These are phyloP conservation scores for Penicillium roqueforti DNA, from an alignment of 495 filamentous ascomycete genomes.

Conservation along the genomic window DNA sequence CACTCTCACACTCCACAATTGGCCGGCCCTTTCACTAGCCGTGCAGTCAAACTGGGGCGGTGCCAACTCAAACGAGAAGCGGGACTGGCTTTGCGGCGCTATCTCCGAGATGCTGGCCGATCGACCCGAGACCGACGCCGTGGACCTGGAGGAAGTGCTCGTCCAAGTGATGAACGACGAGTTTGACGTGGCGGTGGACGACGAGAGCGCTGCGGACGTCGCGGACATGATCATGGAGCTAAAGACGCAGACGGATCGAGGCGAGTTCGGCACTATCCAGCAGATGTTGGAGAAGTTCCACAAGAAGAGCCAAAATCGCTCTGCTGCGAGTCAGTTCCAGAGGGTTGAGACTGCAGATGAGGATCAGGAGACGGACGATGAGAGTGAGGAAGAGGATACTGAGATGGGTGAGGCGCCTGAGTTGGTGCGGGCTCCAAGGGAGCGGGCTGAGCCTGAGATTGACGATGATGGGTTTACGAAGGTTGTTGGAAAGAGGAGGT, in stretches of 20 bases:
- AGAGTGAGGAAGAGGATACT: constrained; percentile 58
- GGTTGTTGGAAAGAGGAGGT: constrained; percentile 64
- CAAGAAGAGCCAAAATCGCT: constrained; percentile 49
- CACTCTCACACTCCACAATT: constrained; percentile 72
- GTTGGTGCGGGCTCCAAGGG: constrained; percentile 53
- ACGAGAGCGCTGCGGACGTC: constrained; percentile 73
- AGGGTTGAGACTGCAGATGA: constrained; percentile 50
- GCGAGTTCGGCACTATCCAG: constrained; percentile 65
- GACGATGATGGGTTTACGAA: constrained; percentile 96
- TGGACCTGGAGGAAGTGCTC: constrained; percentile 77
- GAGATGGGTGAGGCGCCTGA: constrained; percentile 74
- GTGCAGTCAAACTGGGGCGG: constrained; percentile 88
- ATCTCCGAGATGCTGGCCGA: constrained; percentile 75
- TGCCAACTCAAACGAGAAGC: constrained; percentile 76
- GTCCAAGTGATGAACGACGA: constrained; percentile 92
- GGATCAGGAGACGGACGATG: constrained; percentile 53
- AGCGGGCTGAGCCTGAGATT: constrained; percentile 68
- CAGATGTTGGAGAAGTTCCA: constrained; percentile 64
- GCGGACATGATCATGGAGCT: constrained; percentile 68
- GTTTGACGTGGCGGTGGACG: constrained; percentile 87
- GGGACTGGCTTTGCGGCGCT: constrained; percentile 91
- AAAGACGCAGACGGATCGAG: constrained; percentile 54
- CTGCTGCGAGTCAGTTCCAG: constrained; percentile 51
- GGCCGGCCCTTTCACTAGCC: constrained; percentile 82
- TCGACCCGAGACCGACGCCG: constrained; percentile 70